These are phyloP conservation scores for Capsicum baccatum DNA, from an alignment of 257 asterid species.

Conservation along the genomic window DNA sequence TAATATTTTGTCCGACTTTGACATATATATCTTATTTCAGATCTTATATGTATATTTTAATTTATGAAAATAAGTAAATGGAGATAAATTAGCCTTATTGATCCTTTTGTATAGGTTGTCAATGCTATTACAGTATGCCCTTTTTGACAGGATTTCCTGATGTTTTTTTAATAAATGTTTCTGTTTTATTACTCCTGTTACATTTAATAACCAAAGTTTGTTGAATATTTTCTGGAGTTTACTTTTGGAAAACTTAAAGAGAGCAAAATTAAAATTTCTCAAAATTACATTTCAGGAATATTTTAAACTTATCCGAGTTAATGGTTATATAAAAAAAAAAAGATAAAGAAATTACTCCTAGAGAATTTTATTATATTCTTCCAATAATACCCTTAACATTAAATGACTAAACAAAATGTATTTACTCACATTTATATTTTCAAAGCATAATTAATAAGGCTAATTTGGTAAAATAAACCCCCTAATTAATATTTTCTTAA, in stretches of 20 bases:
- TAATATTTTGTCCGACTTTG: conserved; percentile 1
- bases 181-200: neutral
- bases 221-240: neutral
- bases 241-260: too few relatives aligned
- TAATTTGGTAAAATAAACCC: too few relatives aligned
- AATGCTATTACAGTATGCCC: neutral
- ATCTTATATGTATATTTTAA: neutral
- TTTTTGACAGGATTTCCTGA: neutral
- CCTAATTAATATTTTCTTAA: too few relatives aligned
- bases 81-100: neutral
- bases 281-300: neutral
- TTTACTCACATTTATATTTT: too few relatives aligned
- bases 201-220: neutral
- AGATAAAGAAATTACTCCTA: too few relatives aligned
- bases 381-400: too few relatives aligned
- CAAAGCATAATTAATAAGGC: too few relatives aligned
- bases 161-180: neutral
- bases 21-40: neutral
- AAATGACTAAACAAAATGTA: too few relatives aligned
- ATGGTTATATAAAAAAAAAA: too few relatives aligned
- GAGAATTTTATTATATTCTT: neutral
- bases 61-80: neutral
- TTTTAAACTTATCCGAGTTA: neutral
- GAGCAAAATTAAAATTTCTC: neutral
- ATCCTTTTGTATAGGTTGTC: neutral